Percentiles rank a stretch among this genome's conserved stretches.
Evolutionary conservation across 768 basidiomycete species (phyloP).

Genomic region (Boletellus ananas): DNA sequence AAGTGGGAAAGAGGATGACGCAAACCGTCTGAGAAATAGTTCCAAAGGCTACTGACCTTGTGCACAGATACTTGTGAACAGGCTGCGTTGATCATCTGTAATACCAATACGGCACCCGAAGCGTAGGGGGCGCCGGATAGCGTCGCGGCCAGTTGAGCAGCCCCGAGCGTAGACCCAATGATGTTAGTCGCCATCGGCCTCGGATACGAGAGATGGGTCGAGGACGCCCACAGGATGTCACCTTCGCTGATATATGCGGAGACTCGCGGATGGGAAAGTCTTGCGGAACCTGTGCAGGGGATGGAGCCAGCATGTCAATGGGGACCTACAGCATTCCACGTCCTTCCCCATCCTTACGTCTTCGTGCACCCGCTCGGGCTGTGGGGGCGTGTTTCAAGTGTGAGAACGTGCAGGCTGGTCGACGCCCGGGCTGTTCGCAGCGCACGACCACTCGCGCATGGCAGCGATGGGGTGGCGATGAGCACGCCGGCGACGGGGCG

Average conservation of each 20-base stretch:
- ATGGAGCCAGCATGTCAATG: not conserved
- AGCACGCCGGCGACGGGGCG: too few species aligned
- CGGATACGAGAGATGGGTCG: not conserved
- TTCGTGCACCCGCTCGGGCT: too few species aligned
- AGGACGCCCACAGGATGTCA: not conserved
- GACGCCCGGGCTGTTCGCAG: too few species aligned
- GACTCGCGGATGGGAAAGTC: not conserved
- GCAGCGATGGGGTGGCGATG: too few species aligned
- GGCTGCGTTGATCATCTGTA: slow-evolving; percentile 42
- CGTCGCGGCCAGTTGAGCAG: slow-evolving; percentile 42
- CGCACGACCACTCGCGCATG: too few species aligned
- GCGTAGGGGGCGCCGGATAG: slow-evolving; percentile 45
- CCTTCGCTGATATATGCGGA: slow-evolving; percentile 7
- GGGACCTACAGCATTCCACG: slow-evolving; percentile 11
- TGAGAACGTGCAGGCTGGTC: too few species aligned
- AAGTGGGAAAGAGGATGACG: not conserved
- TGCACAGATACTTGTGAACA: slow-evolving; percentile 47
- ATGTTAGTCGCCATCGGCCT: slow-evolving; percentile 16
- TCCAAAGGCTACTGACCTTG: slow-evolving; percentile 37
- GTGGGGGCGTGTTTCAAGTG: not conserved
- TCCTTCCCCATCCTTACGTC: not conserved
- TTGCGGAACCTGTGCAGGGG: not conserved
- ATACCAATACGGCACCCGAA: slow-evolving; percentile 38
- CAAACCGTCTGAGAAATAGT: slow-evolving; percentile 1
- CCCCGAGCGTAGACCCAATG: slow-evolving; percentile 22